Evolutionary conservation across 306 rosid species (phyloP), one percentile per base, ranked within the genome.

Genomic region (Casuarina equisetifolia): DNA sequence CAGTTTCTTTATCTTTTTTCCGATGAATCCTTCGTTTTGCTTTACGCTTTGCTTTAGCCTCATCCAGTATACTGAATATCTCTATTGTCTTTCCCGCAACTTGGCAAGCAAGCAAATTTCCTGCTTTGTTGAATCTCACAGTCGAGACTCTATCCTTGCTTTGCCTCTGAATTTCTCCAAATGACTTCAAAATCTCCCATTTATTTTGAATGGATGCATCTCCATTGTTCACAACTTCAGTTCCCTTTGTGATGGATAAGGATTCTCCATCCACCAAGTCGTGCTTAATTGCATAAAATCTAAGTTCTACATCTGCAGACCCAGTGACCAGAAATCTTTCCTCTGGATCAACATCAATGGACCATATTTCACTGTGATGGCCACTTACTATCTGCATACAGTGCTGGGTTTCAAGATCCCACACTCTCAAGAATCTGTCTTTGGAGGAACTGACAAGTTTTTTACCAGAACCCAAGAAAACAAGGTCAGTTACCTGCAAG

Each of bases 341-440:
- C 79, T 84, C 83, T 3, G 83, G 88, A 78, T 95, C 98, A 83
- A 83, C 49, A 49, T 92, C 97, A 35, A 95, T 76, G 59, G 98
- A 87, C 98, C 97, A 95, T 76, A 95, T 89, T 88, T 95, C 98
- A 86, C 92, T 92, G 71, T 95, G 97, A 83, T 95, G 96, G 7
- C 97, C 97, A 69, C 97, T 87, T 52, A 92, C 90, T 78, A 90
- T 95, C 87, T 95, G 98, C 90, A 92, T 89, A 76, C 98, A 95
- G 74, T 92, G 95, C 86, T 95, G 97, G n/a, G 95, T 95, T 54
- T 95, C 98, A 76, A 92, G 91, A 87, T 91, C 97, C 98, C 98
- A 95, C 55, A 92, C 98, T 88, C 97, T 90, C 84, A 95, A 86
- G 73, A 91, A 92, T 82, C 91, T 92, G 81, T 95, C 98, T 82